A percentile compares a stretch with the other conserved stretches of the same genome.
These are phyloP conservation scores for Nemania sp. DNA, from an alignment of 2,329 filamentous ascomycete genomes.

Conservation along the genomic window DNA sequence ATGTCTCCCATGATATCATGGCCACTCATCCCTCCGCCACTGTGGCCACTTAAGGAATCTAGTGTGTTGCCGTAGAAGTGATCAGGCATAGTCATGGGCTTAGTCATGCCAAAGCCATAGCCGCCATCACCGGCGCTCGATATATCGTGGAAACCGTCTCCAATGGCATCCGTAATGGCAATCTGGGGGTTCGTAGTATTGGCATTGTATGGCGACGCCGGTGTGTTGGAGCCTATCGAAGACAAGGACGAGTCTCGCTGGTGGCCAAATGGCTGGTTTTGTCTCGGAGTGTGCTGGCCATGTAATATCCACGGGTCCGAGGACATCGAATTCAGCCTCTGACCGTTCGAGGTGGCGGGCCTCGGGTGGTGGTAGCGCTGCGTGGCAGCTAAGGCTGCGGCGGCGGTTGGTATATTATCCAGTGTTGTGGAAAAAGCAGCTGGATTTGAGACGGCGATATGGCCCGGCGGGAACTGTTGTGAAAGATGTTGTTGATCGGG, in stretches of 20 bases:
- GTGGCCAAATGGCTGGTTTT: constrained; percentile 49
- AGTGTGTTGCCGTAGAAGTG: constrained; percentile 46
- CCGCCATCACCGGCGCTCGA: constrained; percentile 44
- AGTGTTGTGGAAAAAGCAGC: constrained; percentile 39
- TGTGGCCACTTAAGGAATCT: constrained; percentile 38
- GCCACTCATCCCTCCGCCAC: constrained; percentile 30
- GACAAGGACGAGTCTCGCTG: constrained; percentile 66
- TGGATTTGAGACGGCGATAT: constrained; percentile 9
- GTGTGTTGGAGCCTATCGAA: constrained; percentile 63
- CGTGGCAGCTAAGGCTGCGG: constrained; percentile 37
- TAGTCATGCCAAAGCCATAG: constrained; percentile 51
- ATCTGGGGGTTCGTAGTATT: constrained; percentile 63
- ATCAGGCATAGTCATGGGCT: constrained; percentile 45
- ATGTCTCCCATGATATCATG: constrained; percentile 21
- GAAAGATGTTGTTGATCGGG: constrained; percentile 16
- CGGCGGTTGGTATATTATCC: constrained; percentile 42
- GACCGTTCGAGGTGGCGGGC: constrained; percentile 24
- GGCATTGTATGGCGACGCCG: constrained; percentile 61
- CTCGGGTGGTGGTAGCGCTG: constrained; percentile 33
- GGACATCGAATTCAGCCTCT: constrained; percentile 40
- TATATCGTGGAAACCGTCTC: constrained; percentile 53
- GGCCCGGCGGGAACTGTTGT: constrained; percentile 16
- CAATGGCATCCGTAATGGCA: constrained; percentile 54
- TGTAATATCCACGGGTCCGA: constrained; percentile 40
- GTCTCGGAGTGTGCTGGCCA: constrained; percentile 37